Percentiles rank a stretch among this genome's conserved stretches.
Conservation (phyloP, 140 eudicot genomes). For the Cichorium intybus region DNA sequence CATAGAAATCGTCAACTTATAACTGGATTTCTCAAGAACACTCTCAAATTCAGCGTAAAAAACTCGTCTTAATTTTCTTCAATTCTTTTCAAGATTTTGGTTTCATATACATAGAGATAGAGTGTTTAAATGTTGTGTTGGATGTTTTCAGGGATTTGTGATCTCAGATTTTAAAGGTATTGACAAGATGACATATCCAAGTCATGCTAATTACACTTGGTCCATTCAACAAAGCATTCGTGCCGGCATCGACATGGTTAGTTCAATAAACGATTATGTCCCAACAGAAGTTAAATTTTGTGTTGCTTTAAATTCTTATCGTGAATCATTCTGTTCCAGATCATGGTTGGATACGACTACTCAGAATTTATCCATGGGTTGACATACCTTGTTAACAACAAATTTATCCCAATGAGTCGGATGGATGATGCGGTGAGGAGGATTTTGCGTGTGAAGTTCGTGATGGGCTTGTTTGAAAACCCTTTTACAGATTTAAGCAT, state of each 20-base stretch:
- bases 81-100: not conserved
- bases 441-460: conserved; percentile 45
- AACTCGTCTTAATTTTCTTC: not conserved
- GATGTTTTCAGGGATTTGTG: conserved; percentile 57
- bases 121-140: not conserved
- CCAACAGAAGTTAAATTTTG: not conserved
- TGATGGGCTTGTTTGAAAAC: conserved; percentile 46
- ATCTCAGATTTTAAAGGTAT: conserved; percentile 62
- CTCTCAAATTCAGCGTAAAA: conserved; percentile 49
- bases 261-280: not conserved
- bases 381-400: conserved; percentile 34
- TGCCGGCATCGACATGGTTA: conserved; percentile 60
- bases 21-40: conserved; percentile 54
- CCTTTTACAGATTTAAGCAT: conserved; percentile 32
- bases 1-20: conserved; percentile 50
- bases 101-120: not conserved
- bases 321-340: conserved; percentile 30
- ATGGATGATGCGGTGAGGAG: conserved; percentile 49
- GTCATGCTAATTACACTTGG: conserved; percentile 44
- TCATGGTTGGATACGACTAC: conserved; percentile 46
- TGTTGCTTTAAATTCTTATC: not conserved
- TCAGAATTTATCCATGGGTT: conserved; percentile 35
- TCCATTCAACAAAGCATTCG: conserved; percentile 34
- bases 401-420: conserved; percentile 40
- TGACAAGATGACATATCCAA: conserved; percentile 36